Percentiles rank a stretch among this genome's conserved stretches.
phyloP scores from a whole-genome alignment of 768 basidiomycete genomes.

The Tubosaeta brunneosetosa region DNA sequence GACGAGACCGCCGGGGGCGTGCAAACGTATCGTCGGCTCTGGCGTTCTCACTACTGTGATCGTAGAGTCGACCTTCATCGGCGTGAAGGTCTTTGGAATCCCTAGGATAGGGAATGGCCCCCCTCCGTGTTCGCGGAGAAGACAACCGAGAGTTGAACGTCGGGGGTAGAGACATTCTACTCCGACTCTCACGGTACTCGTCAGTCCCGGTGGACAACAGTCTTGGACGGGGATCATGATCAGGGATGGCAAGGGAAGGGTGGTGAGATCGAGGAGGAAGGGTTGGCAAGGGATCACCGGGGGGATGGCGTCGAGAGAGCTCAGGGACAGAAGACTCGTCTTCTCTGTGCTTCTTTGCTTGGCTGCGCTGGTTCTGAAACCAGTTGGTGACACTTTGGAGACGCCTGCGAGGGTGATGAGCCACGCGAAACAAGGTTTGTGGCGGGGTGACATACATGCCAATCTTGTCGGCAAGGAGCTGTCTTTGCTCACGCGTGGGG shows the following conservation, averaged over 20 bases:
- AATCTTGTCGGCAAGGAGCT: constrained; percentile 60
- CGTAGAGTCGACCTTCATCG: constrained; percentile 23
- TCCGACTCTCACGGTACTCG: constrained; percentile 19
- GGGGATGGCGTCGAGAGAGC: constrained; percentile 14
- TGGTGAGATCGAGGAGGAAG: constrained; percentile 29
- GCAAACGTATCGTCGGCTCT: constrained; percentile 33
- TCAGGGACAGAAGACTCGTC: constrained; percentile 34
- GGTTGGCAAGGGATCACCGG: constrained; percentile 3
- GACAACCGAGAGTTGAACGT: constrained; percentile 23
- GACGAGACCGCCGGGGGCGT: constrained; percentile 68
- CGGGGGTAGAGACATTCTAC: constrained; percentile 30
- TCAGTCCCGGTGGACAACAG: constrained; percentile 12
- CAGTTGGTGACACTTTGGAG: constrained; percentile 79
- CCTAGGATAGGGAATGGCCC: constrained; percentile 24
- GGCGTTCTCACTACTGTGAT: constrained; percentile 17
- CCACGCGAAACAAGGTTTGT: constrained; percentile 12
- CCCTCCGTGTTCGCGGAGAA: constrained; percentile 30
- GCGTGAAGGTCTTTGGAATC: constrained; percentile 23
- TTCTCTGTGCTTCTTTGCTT: constrained; percentile 67
- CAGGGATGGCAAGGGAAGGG: constrained; percentile 26
- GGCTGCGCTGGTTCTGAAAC: constrained; percentile 84
- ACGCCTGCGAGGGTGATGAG: constrained; percentile 49
- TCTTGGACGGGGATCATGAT: constrained; percentile 15
- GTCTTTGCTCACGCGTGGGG: constrained; percentile 63
- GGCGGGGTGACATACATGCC: constrained; percentile 59